Percentiles rank a stretch among this genome's conserved stretches.
Evolutionary conservation across 2,329 filamentous ascomycete species (phyloP).

Genomic region (Diplodia seriata): DNA sequence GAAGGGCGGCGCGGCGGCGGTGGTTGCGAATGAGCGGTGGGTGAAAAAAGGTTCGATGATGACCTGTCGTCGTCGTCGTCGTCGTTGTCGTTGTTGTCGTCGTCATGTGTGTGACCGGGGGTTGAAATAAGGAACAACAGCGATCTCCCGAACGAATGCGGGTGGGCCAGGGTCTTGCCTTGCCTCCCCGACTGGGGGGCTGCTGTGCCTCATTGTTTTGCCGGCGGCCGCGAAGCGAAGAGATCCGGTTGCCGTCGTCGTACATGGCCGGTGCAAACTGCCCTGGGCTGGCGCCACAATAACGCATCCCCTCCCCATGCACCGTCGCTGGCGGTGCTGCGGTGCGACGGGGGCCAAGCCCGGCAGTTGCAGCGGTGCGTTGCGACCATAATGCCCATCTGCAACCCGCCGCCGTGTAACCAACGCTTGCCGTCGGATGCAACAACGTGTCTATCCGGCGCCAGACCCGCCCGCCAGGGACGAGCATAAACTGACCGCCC

Average conservation of each 20-base stretch:
- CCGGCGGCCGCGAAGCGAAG: conserved; percentile 14
- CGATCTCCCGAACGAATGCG: background rate
- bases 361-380: conserved; percentile 23
- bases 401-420: conserved; percentile 22
- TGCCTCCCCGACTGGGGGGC: conserved; percentile 1
- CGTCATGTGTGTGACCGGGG: conserved; percentile 28
- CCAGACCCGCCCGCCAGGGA: conserved; percentile 31
- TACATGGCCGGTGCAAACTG: conserved; percentile 22
- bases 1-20: background rate
- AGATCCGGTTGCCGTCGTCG: conserved; percentile 15
- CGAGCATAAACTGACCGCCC: conserved; percentile 42
- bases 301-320: conserved; percentile 2
- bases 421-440: conserved; percentile 27
- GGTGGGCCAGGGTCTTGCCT: background rate
- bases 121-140: conserved; percentile 32
- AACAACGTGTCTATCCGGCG: conserved; percentile 23
- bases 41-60: background rate
- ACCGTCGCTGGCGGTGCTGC: background rate
- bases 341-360: conserved; percentile 13
- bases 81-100: background rate
- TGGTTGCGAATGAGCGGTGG: background rate
- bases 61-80: no score
- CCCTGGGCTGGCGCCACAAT: conserved; percentile 18
- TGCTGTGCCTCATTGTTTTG: conserved; percentile 18
- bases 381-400: conserved; percentile 19